Evolutionary conservation across 2,329 filamentous ascomycete genomes (phyloP).

Genomic region (Lachnellula suecica): DNA sequence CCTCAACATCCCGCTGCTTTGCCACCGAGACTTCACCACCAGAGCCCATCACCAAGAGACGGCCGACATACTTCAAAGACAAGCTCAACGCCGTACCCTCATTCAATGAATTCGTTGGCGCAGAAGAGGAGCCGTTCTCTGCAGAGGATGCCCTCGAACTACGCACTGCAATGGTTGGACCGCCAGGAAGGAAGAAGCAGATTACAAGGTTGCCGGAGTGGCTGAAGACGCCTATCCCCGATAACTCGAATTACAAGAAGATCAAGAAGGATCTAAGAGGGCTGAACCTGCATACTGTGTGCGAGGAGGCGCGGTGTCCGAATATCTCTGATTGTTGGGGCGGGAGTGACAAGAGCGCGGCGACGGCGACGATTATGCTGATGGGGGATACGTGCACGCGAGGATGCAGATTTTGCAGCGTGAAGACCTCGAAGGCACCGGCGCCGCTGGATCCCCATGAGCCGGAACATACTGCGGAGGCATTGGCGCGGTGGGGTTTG

Average conservation of each 20-base stretch:
- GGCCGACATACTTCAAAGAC: slow-evolving; percentile 37
- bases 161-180: slow-evolving; percentile 62
- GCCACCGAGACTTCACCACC: slow-evolving; percentile 27
- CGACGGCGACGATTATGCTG: slow-evolving; percentile 97
- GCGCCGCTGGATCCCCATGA: slow-evolving; percentile 89
- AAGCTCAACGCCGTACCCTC: slow-evolving; percentile 46
- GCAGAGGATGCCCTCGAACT: slow-evolving; percentile 57
- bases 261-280: slow-evolving; percentile 93
- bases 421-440: slow-evolving; percentile 80
- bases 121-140: slow-evolving; percentile 43
- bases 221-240: slow-evolving; percentile 95
- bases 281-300: slow-evolving; percentile 89
- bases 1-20: slow-evolving; percentile 22
- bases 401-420: slow-evolving; percentile 94
- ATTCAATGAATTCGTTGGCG: slow-evolving; percentile 56
- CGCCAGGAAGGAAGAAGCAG: slow-evolving; percentile 60
- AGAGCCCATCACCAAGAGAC: slow-evolving; percentile 24
- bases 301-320: slow-evolving; percentile 94
- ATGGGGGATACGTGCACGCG: slow-evolving; percentile 99
- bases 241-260: slow-evolving; percentile 81
- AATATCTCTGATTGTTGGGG: slow-evolving; percentile 99
- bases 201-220: slow-evolving; percentile 81
- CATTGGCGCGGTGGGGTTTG: slow-evolving; percentile 85
- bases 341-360: slow-evolving; percentile 80
- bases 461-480: slow-evolving; percentile 95